Evolutionary conservation across 345 rosid genomes (phyloP).

Genomic region (Ceriops tagal): DNA sequence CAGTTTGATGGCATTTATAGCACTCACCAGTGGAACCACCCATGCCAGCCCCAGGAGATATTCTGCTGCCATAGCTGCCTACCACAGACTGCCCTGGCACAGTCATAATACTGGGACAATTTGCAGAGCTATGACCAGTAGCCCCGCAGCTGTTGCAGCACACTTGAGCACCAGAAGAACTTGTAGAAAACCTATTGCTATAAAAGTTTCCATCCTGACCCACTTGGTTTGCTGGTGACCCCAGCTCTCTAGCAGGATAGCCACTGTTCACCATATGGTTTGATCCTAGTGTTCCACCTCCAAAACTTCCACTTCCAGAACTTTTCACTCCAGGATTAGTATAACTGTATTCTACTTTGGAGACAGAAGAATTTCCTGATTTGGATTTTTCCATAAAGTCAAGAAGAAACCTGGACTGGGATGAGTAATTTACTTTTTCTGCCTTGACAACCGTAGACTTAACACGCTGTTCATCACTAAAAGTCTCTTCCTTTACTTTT

Average conservation of each 20-base stretch:
- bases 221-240: constrained; percentile 38
- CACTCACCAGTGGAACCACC: constrained; percentile 38
- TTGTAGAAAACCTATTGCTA: constrained; percentile 25
- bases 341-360: constrained; percentile 30
- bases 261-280: constrained; percentile 17
- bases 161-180: constrained; percentile 14
- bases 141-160: constrained; percentile 60
- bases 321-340: constrained; percentile 25
- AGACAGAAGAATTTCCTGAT: constrained; percentile 32
- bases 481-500: constrained; percentile 87
- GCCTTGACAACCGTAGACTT: constrained; percentile 76
- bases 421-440: constrained; percentile 56
- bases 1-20: constrained; percentile 55
- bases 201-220: constrained; percentile 50
- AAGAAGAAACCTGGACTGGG: constrained; percentile 59
- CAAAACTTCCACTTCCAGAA: constrained; percentile 29
- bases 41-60: constrained; percentile 29
- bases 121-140: constrained; percentile 56
- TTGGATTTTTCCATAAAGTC: constrained; percentile 53
- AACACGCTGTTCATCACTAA: constrained; percentile 83
- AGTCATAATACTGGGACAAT: constrained; percentile 67
- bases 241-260: constrained; percentile 27
- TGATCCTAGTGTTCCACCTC: constrained; percentile 24
- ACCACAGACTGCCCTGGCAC: constrained; percentile 42
- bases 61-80: constrained; percentile 29